phyloP scores from a whole-genome alignment of 805 yeast genomes.

The Monosporozyma siamensis region DNA sequence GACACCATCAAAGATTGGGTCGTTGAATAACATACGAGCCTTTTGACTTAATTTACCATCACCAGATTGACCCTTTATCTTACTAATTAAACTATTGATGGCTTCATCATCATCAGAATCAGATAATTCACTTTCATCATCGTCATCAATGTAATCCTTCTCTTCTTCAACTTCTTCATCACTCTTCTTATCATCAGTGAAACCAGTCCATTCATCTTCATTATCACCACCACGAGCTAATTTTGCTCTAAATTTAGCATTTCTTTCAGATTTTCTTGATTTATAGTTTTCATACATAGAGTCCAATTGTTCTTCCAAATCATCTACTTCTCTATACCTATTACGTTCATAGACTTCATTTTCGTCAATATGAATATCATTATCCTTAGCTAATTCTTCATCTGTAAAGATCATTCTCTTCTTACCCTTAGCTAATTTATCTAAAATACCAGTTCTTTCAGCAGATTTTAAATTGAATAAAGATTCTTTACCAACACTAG shows the following conservation, averaged over 20 bases:
- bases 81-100: slow-evolving; percentile 49
- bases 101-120: slow-evolving; percentile 70
- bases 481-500: slow-evolving; percentile 64
- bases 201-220: slow-evolving; percentile 75
- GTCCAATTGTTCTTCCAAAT: slow-evolving; percentile 74
- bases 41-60: slow-evolving; percentile 31
- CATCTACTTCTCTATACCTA: slow-evolving; percentile 44
- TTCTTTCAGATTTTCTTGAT: slow-evolving; percentile 54
- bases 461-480: slow-evolving; percentile 79
- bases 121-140: slow-evolving; percentile 34
- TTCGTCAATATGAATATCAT: slow-evolving; percentile 48
- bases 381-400: slow-evolving; percentile 45
- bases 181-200: slow-evolving; percentile 39
- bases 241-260: slow-evolving; percentile 61
- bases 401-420: slow-evolving; percentile 49
- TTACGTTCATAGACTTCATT: slow-evolving; percentile 29
- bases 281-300: slow-evolving; percentile 70
- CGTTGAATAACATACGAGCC: slow-evolving; percentile 40
- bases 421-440: slow-evolving; percentile 68
- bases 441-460: slow-evolving; percentile 74
- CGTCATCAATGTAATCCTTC: slow-evolving; percentile 35
- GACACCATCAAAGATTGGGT: slow-evolving; percentile 45
- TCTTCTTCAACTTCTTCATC: slow-evolving; percentile 30
- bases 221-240: slow-evolving; percentile 65
- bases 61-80: slow-evolving; percentile 40